Evolutionary conservation across 2,329 filamentous ascomycete genomes (phyloP).

Genomic region (Colletotrichum melonis): DNA sequence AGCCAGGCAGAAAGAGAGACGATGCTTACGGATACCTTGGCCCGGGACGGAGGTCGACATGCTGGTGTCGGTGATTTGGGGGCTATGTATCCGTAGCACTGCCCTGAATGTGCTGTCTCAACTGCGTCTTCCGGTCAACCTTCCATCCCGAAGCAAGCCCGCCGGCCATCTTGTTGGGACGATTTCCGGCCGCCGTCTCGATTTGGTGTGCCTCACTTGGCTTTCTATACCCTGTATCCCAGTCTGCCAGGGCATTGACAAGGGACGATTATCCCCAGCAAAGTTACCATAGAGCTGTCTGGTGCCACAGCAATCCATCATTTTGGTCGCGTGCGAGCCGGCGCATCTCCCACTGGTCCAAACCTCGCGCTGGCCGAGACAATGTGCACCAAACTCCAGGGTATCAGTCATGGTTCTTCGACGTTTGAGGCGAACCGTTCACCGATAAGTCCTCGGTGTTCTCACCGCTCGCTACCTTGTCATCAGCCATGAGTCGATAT

Average conservation of each 20-base stretch:
- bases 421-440: slow-evolving; percentile 1
- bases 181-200: slow-evolving; percentile 19
- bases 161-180: slow-evolving; percentile 29
- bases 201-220: slow-evolving; percentile 12
- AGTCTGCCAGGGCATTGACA: slow-evolving; percentile 24
- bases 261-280: slow-evolving; percentile 20
- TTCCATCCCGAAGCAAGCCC: slow-evolving; percentile 24
- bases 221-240: slow-evolving; percentile 25
- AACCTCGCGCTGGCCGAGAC: slow-evolving; percentile 21
- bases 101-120: slow-evolving; percentile 10
- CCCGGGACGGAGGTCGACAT: not conserved
- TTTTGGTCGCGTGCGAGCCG: slow-evolving; percentile 11
- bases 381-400: not conserved
- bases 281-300: slow-evolving; percentile 1
- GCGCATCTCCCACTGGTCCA: slow-evolving; percentile 8
- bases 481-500: not conserved
- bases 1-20: not conserved
- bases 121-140: slow-evolving; percentile 1
- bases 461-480: slow-evolving; percentile 19
- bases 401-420: not conserved
- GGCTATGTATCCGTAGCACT: not conserved
- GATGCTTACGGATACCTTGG: not conserved
- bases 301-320: slow-evolving; percentile 5
- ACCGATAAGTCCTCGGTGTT: slow-evolving; percentile 14
- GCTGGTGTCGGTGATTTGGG: not conserved